Conservation (phyloP, 192 early-diverging fungal genomes). For the Geranomyces variabilis region DNA sequence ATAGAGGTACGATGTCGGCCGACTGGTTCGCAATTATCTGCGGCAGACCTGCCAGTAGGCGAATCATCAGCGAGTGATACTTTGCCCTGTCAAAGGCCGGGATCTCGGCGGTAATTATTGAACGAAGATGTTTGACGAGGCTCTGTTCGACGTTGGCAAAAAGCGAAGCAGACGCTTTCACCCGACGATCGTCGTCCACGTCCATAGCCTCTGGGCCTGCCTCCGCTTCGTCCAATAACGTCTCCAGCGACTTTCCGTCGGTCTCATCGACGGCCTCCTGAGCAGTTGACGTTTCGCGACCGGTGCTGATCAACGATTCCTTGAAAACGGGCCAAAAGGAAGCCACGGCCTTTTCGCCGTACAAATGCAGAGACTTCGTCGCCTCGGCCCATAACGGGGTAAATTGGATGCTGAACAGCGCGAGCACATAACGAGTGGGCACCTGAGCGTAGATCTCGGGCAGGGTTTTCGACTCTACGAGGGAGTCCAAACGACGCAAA, state of each 20-base stretch:
- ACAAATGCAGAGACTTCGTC: conserved; percentile 39
- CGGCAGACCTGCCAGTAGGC: conserved; percentile 39
- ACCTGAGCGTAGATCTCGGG: conserved; percentile 74
- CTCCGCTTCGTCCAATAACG: neutral
- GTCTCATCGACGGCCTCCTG: neutral
- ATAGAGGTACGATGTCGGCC: conserved; percentile 44
- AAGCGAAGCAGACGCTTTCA: neutral
- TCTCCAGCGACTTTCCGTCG: neutral
- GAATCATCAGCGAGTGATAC: conserved; percentile 38
- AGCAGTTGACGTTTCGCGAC: neutral
- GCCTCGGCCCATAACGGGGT: conserved; percentile 82
- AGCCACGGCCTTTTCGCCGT: neutral
- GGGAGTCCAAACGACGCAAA: conserved; percentile 70
- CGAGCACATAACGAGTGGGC: conserved; percentile 68
- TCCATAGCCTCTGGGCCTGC: neutral
- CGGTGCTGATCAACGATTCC: neutral
- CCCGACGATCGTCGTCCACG: neutral
- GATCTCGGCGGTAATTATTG: conserved; percentile 1
- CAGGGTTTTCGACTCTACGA: conserved; percentile 62
- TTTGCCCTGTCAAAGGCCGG: conserved; percentile 41
- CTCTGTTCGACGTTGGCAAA: neutral
- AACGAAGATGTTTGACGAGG: neutral
- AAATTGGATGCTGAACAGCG: conserved; percentile 79
- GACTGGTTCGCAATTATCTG: conserved; percentile 45
- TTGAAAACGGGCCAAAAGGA: conserved; percentile 60